Conservation (phyloP, 768 basidiomycete species). For the Neoboletus subvelutipes region DNA sequence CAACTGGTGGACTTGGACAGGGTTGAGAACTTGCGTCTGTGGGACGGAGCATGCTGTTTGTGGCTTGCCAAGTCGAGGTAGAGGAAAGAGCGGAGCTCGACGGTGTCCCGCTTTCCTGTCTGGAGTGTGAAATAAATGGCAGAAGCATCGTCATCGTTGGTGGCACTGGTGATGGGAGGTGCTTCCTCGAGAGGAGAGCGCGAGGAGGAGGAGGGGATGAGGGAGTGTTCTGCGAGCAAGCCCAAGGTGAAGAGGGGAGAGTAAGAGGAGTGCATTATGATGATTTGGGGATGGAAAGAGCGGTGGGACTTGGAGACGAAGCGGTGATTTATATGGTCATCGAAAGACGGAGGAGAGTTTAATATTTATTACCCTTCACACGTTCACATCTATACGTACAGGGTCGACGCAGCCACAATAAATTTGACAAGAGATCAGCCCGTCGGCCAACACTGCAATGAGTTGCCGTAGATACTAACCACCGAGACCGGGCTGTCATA, state of each 20-base stretch:
- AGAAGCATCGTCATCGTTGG: conserved; percentile 30
- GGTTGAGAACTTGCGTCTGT: conserved; percentile 35
- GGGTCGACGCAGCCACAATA: conserved; percentile 15
- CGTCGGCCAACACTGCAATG: conserved; percentile 16
- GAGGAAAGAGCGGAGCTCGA: conserved; percentile 57
- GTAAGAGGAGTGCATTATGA: conserved; percentile 35
- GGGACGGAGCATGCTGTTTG: conserved; percentile 40
- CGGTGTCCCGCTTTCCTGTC: conserved; percentile 37
- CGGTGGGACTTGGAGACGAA: neutral
- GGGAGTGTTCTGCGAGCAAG: conserved; percentile 40
- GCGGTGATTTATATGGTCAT: conserved; percentile 16
- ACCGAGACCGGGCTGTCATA: neutral
- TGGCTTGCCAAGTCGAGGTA: conserved; percentile 67
- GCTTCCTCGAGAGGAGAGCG: neutral
- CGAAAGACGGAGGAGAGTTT: conserved; percentile 16
- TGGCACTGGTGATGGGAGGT: neutral
- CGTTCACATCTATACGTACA: conserved; percentile 13
- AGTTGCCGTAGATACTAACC: conserved; percentile 19
- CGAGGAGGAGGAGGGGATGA: conserved; percentile 18
- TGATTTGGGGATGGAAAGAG: neutral
- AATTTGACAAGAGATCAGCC: conserved; percentile 4
- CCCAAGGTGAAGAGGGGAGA: conserved; percentile 68
- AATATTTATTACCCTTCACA: conserved; percentile 15
- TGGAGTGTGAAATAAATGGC: conserved; percentile 51
- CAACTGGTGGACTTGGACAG: conserved; percentile 33